phyloP scores from a whole-genome alignment of 1,284 basidiomycete species.

The Puccinia novopanici region DNA sequence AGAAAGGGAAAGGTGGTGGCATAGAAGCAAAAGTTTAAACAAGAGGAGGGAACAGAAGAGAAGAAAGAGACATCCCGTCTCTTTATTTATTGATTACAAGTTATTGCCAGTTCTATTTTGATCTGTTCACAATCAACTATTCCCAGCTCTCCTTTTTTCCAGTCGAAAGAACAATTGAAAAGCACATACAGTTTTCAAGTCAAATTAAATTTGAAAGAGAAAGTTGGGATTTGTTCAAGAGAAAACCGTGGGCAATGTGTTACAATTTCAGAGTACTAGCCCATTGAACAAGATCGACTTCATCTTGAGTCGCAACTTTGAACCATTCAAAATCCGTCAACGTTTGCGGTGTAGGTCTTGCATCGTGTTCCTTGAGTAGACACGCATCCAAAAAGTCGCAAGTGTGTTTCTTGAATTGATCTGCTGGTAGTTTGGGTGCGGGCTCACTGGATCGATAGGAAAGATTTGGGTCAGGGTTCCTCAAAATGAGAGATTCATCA shows the following conservation, averaged over 20 bases:
- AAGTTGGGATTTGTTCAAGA: background rate
- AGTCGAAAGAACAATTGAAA: constrained; percentile 3
- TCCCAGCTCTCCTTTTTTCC: background rate
- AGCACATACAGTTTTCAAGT: constrained; percentile 6
- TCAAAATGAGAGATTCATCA: background rate
- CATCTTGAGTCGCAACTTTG: constrained; percentile 52
- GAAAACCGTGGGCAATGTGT: background rate
- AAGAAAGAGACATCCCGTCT: background rate
- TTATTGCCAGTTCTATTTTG: background rate
- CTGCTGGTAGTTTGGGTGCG: constrained; percentile 74
- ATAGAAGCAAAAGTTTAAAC: background rate
- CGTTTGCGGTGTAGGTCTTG: constrained; percentile 51
- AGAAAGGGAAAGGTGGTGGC: background rate
- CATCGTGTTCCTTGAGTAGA: constrained; percentile 51
- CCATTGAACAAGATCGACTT: constrained; percentile 56
- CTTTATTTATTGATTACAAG: constrained; percentile 10
- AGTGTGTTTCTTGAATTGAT: constrained; percentile 57
- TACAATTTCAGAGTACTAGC: constrained; percentile 53
- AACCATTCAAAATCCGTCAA: constrained; percentile 55
- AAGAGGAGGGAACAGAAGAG: constrained; percentile 11
- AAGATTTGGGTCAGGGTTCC: background rate
- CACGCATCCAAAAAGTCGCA: constrained; percentile 62
- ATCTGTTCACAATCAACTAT: background rate
- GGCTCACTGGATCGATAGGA: constrained; percentile 65
- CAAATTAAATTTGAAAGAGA: background rate